A percentile compares a stretch with the other conserved stretches of the same genome.
These are phyloP conservation scores for Cytospora leucostoma DNA, from an alignment of 2,329 filamentous ascomycete genomes.

Conservation along the genomic window DNA sequence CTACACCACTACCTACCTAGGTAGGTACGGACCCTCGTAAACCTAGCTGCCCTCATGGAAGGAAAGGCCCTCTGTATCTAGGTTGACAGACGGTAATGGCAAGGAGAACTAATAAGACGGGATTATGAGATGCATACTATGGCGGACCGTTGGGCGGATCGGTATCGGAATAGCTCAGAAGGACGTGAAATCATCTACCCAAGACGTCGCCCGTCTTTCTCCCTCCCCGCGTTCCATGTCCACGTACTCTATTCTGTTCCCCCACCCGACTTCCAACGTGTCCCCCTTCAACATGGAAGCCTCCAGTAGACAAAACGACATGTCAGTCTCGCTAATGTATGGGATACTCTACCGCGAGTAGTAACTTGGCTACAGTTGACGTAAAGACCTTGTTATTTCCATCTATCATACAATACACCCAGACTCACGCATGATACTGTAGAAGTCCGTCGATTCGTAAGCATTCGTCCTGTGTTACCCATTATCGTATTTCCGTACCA, in stretches of 20 bases:
- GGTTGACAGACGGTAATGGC: too few species aligned
- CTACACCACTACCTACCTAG: too few species aligned
- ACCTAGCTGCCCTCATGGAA: background rate
- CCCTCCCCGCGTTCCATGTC: background rate
- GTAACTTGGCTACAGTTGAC: too few species aligned
- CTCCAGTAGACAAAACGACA: background rate
- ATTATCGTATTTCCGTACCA: background rate
- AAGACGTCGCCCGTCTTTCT: background rate
- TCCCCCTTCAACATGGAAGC: background rate
- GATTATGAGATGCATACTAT: background rate
- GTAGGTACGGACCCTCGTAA: background rate
- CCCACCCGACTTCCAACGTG: background rate
- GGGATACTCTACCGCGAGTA: too few species aligned
- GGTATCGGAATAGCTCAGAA: background rate
- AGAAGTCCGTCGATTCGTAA: conserved; percentile 17
- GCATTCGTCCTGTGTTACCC: conserved; percentile 6
- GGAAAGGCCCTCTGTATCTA: background rate
- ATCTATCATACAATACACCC: conserved; percentile 24
- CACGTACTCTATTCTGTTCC: background rate
- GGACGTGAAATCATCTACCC: background rate
- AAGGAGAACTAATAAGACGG: background rate
- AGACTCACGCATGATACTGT: conserved; percentile 15
- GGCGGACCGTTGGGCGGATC: background rate
- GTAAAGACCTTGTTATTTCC: background rate
- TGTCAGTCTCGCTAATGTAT: background rate